phyloP scores from a whole-genome alignment of 1,284 basidiomycete genomes.

The Ganoderma resinaceum region DNA sequence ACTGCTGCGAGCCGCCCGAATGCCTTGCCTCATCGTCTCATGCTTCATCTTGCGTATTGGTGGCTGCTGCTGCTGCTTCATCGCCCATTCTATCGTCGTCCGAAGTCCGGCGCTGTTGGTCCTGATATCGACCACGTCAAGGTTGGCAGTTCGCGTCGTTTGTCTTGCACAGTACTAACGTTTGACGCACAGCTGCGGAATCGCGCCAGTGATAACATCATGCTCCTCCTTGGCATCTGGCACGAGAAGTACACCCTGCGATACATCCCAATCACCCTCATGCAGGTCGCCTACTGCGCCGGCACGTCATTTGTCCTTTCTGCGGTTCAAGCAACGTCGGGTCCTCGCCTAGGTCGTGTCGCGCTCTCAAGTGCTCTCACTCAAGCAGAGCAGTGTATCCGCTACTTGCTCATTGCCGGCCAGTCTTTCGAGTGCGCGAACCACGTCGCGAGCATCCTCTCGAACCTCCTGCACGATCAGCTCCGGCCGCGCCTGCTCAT shows the following conservation, averaged over 20 bases:
- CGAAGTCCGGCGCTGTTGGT: slow-evolving; percentile 48
- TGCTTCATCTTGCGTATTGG: slow-evolving; percentile 68
- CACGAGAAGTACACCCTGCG: slow-evolving; percentile 63
- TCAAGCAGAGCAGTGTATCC: slow-evolving; percentile 53
- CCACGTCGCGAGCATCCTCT: slow-evolving; percentile 53
- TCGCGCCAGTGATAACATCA: slow-evolving; percentile 68
- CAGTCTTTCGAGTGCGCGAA: slow-evolving; percentile 58
- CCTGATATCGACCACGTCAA: slow-evolving; percentile 59
- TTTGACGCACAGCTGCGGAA: slow-evolving; percentile 57
- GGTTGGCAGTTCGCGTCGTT: slow-evolving; percentile 39
- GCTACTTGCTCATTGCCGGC: slow-evolving; percentile 57
- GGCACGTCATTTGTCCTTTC: slow-evolving; percentile 68
- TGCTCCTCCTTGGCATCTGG: slow-evolving; percentile 65
- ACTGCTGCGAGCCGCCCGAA: slow-evolving; percentile 54
- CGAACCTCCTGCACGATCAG: slow-evolving; percentile 42
- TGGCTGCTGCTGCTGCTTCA: slow-evolving; percentile 73
- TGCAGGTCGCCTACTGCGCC: slow-evolving; percentile 70
- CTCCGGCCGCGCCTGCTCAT: slow-evolving; percentile 40
- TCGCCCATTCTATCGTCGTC: slow-evolving; percentile 66
- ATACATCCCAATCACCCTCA: slow-evolving; percentile 65
- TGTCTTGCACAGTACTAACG: not conserved
- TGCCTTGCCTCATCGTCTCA: slow-evolving; percentile 66
- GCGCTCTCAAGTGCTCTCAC: slow-evolving; percentile 45
- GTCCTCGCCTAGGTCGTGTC: slow-evolving; percentile 43
- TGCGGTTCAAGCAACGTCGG: slow-evolving; percentile 59